Base-by-base conservation (phyloP, 2,329 filamentous ascomycete species). In the Emericellopsis cladophorae region DNA sequence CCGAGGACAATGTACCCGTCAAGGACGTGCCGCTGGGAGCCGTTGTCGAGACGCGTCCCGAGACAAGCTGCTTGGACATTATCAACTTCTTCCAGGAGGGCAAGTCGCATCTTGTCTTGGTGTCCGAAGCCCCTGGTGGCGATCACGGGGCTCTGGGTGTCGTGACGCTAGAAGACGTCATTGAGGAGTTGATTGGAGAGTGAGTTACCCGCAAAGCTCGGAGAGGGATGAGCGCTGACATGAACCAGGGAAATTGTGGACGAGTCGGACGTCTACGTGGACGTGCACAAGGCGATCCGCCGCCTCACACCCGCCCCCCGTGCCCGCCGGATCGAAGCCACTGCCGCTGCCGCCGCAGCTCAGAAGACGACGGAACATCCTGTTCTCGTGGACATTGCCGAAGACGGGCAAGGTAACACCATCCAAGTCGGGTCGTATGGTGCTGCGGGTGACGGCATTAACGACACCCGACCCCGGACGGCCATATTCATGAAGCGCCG, bases 81-180 rank as follows among this genome's bases (percentile, higher is more conserved):
- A 87, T 98, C 64, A 98, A 98, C 65, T 98, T 95, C 62, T 98
- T 98, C 67, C 92, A 98, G 61, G 92, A 98, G 67, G 92, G 92
- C 52, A 98, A 98, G 60, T 95, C 89, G 2, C 92, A 98, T 60
- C 95, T 98, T 89, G 90, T 96, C 0, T 69, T 98, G 23, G 92
- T 96, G 8, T 95, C 90, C 0, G 85, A 95, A 53, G 72, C 63
- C 26, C 92, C 92, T 1, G 89, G 90, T n/a, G 86, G 93, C 49
- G 81, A 94, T 53, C 80, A 84, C 52, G 92, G 92, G 36, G 88
- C 89, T 6, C 68, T 95, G 11, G 92, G 92, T 42, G 92, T 98
- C 4, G 87, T 98, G 14, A 98, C 92, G 0, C 67, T 98, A 2
- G 92, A 98, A 59, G 92, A 98, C 59, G 92, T 98, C 4, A 98